phyloP scores from a whole-genome alignment of 2,329 filamentous ascomycete species.

The Cercospora berteroae region DNA sequence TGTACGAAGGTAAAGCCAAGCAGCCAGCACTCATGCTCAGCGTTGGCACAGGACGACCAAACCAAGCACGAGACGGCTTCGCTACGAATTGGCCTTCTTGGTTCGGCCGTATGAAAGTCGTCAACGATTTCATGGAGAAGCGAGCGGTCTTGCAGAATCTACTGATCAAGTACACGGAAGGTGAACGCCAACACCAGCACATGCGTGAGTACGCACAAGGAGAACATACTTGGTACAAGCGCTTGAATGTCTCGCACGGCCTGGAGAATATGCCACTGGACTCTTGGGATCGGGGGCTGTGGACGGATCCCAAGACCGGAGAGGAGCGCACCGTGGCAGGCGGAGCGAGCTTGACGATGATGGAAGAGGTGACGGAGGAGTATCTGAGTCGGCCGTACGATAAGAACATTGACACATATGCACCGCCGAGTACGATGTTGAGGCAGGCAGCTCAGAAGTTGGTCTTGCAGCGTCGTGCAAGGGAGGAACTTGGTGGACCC shows the following conservation, averaged over 20 bases:
- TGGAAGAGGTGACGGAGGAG: constrained; percentile 44
- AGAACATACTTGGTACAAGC: constrained; percentile 53
- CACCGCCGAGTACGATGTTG: constrained; percentile 46
- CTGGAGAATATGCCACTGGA: constrained; percentile 49
- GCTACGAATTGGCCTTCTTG: constrained; percentile 47
- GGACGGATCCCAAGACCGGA: constrained; percentile 28
- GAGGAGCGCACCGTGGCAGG: constrained; percentile 36
- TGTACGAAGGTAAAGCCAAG: constrained; percentile 43
- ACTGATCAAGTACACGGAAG: constrained; percentile 53
- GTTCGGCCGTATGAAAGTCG: constrained; percentile 41
- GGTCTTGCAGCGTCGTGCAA: constrained; percentile 45
- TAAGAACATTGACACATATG: constrained; percentile 43
- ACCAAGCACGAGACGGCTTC: constrained; percentile 47
- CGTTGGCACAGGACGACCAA: constrained; percentile 49
- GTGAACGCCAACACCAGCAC: constrained; percentile 48
- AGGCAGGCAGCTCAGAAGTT: constrained; percentile 50
- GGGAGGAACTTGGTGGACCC: constrained; percentile 39
- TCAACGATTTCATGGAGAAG: constrained; percentile 50
- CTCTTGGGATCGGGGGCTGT: constrained; percentile 47
- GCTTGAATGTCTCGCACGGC: constrained; percentile 48
- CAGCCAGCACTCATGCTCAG: constrained; percentile 48
- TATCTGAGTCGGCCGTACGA: constrained; percentile 45
- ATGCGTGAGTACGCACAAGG: constrained; percentile 49
- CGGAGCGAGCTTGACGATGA: constrained; percentile 44
- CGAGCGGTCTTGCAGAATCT: constrained; percentile 51